Conservation (phyloP, 2,329 filamentous ascomycete genomes). For the Colletotrichum sp. region DNA sequence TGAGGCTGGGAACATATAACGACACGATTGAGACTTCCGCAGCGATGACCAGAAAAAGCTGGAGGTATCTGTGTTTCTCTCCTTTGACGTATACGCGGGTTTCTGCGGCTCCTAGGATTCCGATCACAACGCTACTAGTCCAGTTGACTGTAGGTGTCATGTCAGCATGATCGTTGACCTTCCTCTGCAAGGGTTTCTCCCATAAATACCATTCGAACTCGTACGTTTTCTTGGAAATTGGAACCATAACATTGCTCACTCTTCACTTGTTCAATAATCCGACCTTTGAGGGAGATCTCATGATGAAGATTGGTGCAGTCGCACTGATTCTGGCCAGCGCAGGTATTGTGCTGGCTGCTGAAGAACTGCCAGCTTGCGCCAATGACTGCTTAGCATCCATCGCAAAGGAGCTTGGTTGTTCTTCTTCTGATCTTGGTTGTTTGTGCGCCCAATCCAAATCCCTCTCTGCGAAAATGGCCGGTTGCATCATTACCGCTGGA, state of each 20-base stretch:
- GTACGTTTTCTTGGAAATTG: not conserved
- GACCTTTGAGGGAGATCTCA: not conserved
- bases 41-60: not conserved
- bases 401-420: not conserved
- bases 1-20: not conserved
- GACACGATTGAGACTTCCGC: not conserved
- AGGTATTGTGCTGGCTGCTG: not conserved
- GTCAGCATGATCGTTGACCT: not conserved
- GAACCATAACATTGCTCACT: rapidly evolving
- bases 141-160: not conserved
- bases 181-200: not conserved
- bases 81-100: not conserved
- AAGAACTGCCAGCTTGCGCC: not conserved
- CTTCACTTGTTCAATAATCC: not conserved
- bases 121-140: not conserved
- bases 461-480: not conserved
- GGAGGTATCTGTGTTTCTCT: rapidly evolving
- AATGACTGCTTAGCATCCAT: not conserved
- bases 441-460: not conserved
- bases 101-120: rapidly evolving
- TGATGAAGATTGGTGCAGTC: not conserved
- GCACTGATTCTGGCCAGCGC: not conserved
- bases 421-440: not conserved
- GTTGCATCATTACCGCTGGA: not conserved
- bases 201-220: not conserved